Percentiles rank a stretch among this genome's conserved stretches.
phyloP scores from a whole-genome alignment of 208 protist genomes.

The Balamuthia mandrillaris region DNA sequence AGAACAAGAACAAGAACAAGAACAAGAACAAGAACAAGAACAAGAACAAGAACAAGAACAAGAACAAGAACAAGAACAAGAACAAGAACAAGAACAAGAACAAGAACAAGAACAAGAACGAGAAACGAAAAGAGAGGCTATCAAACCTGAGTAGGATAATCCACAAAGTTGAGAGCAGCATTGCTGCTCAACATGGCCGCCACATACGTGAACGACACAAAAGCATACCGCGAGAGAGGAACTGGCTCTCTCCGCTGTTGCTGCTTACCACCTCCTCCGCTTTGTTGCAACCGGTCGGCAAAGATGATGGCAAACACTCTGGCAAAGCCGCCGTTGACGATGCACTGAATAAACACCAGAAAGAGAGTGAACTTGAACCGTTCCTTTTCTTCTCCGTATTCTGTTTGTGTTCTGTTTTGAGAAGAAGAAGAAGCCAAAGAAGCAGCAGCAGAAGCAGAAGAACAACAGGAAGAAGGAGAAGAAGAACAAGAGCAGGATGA shows the following conservation, averaged over 20 bases:
- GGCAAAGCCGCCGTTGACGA: conserved; percentile 5
- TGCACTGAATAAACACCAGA: neutral
- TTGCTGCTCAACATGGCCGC: conserved; percentile 16
- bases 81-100: neutral
- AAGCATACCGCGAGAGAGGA: neutral
- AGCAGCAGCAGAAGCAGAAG: neutral
- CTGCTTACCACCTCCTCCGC: neutral
- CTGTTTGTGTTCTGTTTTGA: neutral
- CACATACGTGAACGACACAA: conserved; percentile 1
- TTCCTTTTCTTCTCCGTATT: neutral
- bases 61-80: neutral
- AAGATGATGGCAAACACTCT: neutral
- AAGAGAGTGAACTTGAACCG: conserved; percentile 3
- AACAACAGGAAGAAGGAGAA: neutral
- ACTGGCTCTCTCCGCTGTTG: neutral
- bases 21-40: neutral
- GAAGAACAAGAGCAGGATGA: neutral
- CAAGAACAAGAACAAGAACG: neutral
- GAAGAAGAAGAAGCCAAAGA: neutral
- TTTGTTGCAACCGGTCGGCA: neutral
- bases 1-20: neutral
- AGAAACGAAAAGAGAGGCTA: neutral
- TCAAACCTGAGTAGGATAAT: conserved; percentile 17
- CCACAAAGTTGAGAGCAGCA: conserved; percentile 1
- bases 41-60: neutral